Conservation (phyloP, 2,329 filamentous ascomycete genomes). For the Boeremia exigua region DNA sequence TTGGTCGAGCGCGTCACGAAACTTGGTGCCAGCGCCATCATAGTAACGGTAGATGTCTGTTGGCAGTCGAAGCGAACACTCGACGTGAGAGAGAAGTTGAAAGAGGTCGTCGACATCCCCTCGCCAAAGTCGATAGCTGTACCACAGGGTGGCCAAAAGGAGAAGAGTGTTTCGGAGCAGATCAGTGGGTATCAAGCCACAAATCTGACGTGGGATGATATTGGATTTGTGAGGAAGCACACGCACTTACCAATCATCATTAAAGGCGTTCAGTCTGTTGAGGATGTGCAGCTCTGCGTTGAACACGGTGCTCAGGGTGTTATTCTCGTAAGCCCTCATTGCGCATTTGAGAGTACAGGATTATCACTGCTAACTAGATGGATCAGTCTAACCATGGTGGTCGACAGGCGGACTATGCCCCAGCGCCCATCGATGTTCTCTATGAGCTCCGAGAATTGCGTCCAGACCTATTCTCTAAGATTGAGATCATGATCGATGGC, state of each 20-base stretch:
- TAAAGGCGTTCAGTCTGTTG: conserved; percentile 7
- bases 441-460: conserved; percentile 4
- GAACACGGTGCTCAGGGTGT: conserved; percentile 5
- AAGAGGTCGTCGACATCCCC: neutral
- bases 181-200: conserved; percentile 9
- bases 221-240: conserved; percentile 1
- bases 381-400: conserved; percentile 7
- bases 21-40: conserved; percentile 7
- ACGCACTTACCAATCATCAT: conserved; percentile 5
- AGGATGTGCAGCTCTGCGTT: conserved; percentile 2
- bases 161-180: conserved; percentile 5
- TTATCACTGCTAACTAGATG: neutral
- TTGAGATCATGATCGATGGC: conserved; percentile 5
- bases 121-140: neutral
- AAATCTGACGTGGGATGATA: conserved; percentile 3
- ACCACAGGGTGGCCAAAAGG: neutral
- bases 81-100: conserved; percentile 6
- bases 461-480: conserved; percentile 3
- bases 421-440: conserved; percentile 3
- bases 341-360: too few relatives aligned
- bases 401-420: conserved; percentile 7
- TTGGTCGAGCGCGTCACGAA: conserved; percentile 6
- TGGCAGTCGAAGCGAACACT: conserved; percentile 9
- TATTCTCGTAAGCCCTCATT: neutral
- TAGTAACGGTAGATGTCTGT: conserved; percentile 6